phyloP scores from a whole-genome alignment of 192 early-diverging fungal genomes.

The Spizellomyces sp. region DNA sequence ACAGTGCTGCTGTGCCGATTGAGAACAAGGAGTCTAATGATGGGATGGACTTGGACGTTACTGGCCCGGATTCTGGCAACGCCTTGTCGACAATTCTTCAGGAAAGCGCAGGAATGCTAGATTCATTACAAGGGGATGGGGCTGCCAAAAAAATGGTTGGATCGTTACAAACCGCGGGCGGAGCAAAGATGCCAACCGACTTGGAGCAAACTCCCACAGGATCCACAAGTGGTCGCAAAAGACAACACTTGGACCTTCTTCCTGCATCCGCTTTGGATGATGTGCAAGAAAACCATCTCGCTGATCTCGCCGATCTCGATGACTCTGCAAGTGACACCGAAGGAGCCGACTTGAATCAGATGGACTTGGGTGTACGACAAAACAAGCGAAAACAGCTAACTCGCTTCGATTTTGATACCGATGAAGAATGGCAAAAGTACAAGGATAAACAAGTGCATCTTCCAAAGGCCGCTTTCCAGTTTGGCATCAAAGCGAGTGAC shows the following conservation, averaged over 20 bases:
- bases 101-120: constrained; percentile 32
- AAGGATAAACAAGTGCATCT: constrained; percentile 72
- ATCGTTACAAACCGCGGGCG: not conserved
- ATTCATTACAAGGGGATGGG: constrained; percentile 26
- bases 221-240: not conserved
- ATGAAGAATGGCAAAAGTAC: constrained; percentile 74
- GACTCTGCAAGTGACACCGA: constrained; percentile 51
- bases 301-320: constrained; percentile 38
- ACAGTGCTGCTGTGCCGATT: not conserved
- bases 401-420: constrained; percentile 78
- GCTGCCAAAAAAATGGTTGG: constrained; percentile 28
- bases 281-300: constrained; percentile 9
- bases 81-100: constrained; percentile 12
- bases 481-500: constrained; percentile 71
- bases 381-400: constrained; percentile 71
- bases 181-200: not conserved
- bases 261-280: not conserved
- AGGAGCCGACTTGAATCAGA: constrained; percentile 48
- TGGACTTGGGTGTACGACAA: constrained; percentile 71
- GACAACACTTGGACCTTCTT: not conserved
- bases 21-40: not conserved
- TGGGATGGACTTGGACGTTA: not conserved
- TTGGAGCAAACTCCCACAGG: not conserved
- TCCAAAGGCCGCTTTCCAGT: constrained; percentile 76
- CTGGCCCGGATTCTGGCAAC: not conserved